Percentiles rank a stretch among this genome's conserved stretches.
These are phyloP conservation scores for Solanum medicagineum DNA, from an alignment of 257 asterid species.

Conservation along the genomic window DNA sequence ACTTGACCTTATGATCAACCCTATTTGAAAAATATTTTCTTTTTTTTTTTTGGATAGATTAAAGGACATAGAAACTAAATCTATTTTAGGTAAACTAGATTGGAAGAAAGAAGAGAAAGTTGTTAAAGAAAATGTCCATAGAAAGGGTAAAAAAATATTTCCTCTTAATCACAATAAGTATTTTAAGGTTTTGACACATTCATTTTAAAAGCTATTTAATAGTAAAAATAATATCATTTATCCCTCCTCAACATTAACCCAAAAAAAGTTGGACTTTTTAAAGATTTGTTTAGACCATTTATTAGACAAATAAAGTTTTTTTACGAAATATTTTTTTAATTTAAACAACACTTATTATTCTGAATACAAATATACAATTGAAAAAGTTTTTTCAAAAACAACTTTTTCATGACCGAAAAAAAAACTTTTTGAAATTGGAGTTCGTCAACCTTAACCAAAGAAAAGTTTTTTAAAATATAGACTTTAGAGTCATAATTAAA, in stretches of 20 bases:
- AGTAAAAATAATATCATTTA: not conserved
- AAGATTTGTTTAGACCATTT: not conserved
- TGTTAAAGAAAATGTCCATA: not conserved
- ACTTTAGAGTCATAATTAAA: not conserved
- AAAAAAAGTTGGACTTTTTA: not conserved
- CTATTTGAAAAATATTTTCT: not conserved
- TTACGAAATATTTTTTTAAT: not conserved
- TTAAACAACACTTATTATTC: not conserved
- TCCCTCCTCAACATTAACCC: not conserved
- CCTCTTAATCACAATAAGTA: not conserved
- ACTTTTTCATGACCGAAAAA: not conserved
- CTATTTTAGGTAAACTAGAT: not conserved
- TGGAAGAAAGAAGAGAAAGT: not conserved
- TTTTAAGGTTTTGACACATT: not conserved
- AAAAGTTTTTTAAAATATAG: not conserved
- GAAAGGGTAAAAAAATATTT: not conserved
- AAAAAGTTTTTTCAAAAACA: not conserved
- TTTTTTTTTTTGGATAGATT: not conserved
- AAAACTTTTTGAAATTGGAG: not conserved
- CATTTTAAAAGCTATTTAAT: not conserved
- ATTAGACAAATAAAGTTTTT: not conserved
- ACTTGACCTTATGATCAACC: not conserved
- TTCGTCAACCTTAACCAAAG: not conserved
- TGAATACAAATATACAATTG: not conserved
- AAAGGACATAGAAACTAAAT: not conserved